Conservation (phyloP, 805 yeast genomes). For the Kregervanrija delftensis region DNA sequence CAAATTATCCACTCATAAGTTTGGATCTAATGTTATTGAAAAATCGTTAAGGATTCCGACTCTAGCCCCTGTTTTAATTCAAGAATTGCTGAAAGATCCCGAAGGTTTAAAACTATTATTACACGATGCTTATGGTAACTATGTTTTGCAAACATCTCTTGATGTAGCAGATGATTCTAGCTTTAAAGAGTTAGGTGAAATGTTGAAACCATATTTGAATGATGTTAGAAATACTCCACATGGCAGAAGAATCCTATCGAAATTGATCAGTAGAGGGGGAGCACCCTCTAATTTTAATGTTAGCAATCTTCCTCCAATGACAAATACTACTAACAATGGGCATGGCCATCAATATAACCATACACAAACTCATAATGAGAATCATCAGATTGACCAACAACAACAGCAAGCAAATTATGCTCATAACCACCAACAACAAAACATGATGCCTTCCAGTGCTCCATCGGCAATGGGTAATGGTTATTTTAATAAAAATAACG, state of each 20-base stretch:
- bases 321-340: too few relatives aligned
- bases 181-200: constrained; percentile 46
- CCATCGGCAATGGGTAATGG: too few relatives aligned
- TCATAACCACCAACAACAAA: too few relatives aligned
- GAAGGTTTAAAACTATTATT: constrained; percentile 34
- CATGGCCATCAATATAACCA: too few relatives aligned
- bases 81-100: constrained; percentile 32
- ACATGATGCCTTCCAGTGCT: too few relatives aligned
- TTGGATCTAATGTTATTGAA: constrained; percentile 56
- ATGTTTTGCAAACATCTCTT: constrained; percentile 51
- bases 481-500: too few relatives aligned
- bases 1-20: constrained; percentile 49
- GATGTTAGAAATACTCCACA: constrained; percentile 87
- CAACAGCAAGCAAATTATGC: too few relatives aligned
- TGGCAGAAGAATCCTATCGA: constrained; percentile 86
- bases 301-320: too few relatives aligned
- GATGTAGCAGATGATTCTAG: constrained; percentile 48
- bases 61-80: constrained; percentile 38
- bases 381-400: too few relatives aligned
- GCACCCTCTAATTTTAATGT: constrained; percentile 6
- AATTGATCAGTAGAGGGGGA: constrained; percentile 33
- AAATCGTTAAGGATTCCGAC: constrained; percentile 43
- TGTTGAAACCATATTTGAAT: constrained; percentile 68
- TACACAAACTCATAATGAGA: too few relatives aligned
- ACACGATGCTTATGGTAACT: constrained; percentile 55